phyloP scores from a whole-genome alignment of 2,329 filamentous ascomycete genomes.

The Cordyceps farinosa region DNA sequence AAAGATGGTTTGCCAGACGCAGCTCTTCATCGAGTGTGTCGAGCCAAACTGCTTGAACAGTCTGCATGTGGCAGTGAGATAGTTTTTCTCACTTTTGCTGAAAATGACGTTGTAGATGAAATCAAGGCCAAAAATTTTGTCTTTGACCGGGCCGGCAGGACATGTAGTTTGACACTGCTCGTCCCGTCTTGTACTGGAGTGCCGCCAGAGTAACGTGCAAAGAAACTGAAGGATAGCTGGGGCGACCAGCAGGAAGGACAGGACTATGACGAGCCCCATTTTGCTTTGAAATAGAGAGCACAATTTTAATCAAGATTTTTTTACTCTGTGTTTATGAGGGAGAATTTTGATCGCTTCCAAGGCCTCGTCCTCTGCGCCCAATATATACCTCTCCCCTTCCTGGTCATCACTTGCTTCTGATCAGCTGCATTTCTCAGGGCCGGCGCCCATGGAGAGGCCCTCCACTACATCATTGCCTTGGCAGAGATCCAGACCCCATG shows the following conservation, averaged over 20 bases:
- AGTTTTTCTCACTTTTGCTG: constrained; percentile 24
- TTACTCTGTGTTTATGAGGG: neutral
- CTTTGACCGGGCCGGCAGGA: constrained; percentile 26
- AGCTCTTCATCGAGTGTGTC: constrained; percentile 33
- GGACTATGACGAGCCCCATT: neutral
- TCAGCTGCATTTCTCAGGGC: neutral
- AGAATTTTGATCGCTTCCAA: no score
- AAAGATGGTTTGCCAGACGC: constrained; percentile 33
- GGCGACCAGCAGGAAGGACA: neutral
- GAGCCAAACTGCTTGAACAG: constrained; percentile 29
- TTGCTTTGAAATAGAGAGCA: neutral
- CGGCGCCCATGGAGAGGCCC: neutral
- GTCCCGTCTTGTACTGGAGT: constrained; percentile 1
- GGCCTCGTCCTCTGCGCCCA: neutral
- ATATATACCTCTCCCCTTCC: neutral
- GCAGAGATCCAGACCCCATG: neutral
- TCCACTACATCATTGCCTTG: neutral
- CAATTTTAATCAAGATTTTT: no score
- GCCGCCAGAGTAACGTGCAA: constrained; percentile 20
- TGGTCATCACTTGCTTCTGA: neutral
- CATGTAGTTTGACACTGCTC: constrained; percentile 25
- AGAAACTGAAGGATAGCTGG: constrained; percentile 22
- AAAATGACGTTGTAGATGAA: constrained; percentile 33
- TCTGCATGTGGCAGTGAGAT: constrained; percentile 28
- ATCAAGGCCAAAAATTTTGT: constrained; percentile 34